Evolutionary conservation across 2,329 filamentous ascomycete species (phyloP).

Genomic region (Botrytis fragariae): DNA sequence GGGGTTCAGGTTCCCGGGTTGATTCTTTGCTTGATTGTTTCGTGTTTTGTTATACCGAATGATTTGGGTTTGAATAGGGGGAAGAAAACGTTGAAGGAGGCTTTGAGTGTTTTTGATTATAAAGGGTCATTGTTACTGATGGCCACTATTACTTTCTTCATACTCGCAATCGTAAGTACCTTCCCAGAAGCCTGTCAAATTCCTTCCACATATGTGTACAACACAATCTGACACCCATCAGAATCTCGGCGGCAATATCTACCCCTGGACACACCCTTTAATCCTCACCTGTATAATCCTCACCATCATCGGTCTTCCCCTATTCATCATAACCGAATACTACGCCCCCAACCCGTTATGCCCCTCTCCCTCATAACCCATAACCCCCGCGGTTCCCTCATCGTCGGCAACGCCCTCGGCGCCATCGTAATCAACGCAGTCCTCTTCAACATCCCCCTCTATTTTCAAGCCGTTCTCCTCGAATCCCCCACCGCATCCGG

Average conservation of each 20-base stretch:
- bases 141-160: constrained; percentile 51
- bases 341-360: constrained; percentile 56
- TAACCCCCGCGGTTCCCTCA: constrained; percentile 55
- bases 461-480: constrained; percentile 72
- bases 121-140: constrained; percentile 54
- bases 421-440: constrained; percentile 55
- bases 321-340: constrained; percentile 54
- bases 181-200: constrained; percentile 16
- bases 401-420: constrained; percentile 54
- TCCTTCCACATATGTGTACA: neutral
- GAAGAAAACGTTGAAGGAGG: constrained; percentile 46
- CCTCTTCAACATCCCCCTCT: constrained; percentile 65
- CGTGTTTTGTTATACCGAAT: constrained; percentile 48
- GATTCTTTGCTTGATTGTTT: constrained; percentile 47
- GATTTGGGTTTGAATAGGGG: constrained; percentile 51
- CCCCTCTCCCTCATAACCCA: constrained; percentile 52
- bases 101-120: constrained; percentile 56
- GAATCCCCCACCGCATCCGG: constrained; percentile 68
- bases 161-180: constrained; percentile 53
- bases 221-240: constrained; percentile 32
- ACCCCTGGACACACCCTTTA: constrained; percentile 61
- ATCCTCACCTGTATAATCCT: constrained; percentile 52
- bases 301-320: constrained; percentile 48
- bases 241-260: constrained; percentile 62
- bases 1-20: constrained; percentile 57